Percentiles rank a stretch among this genome's conserved stretches.
phyloP scores from a whole-genome alignment of 805 yeast genomes.

The Priceomyces melissophilus region DNA sequence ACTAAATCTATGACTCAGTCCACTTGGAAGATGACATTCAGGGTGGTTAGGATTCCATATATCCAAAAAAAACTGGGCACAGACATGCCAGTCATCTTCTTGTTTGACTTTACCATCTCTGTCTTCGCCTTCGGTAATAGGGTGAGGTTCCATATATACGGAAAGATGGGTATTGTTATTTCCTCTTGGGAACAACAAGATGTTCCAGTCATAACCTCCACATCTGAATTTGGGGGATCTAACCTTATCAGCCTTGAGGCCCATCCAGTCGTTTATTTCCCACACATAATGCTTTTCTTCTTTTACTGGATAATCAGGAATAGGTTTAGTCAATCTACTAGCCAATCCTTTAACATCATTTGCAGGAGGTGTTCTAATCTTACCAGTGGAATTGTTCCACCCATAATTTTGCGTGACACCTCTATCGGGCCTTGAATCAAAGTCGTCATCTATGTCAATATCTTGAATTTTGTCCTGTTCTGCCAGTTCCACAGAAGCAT shows the following conservation, averaged over 20 bases:
- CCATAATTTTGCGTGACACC: slow-evolving; percentile 2
- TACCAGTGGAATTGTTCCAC: slow-evolving; percentile 1
- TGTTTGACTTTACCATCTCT: slow-evolving; percentile 15
- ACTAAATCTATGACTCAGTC: slow-evolving; percentile 76
- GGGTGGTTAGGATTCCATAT: slow-evolving; percentile 80
- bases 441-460: slow-evolving; percentile 8
- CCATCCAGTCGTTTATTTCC: slow-evolving; percentile 50
- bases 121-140: slow-evolving; percentile 27
- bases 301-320: slow-evolving; percentile 37
- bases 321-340: slow-evolving; percentile 31
- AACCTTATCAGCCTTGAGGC: slow-evolving; percentile 40
- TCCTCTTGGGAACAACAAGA: slow-evolving; percentile 77
- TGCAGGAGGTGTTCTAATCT: slow-evolving; percentile 22
- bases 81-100: slow-evolving; percentile 73
- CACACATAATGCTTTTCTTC: slow-evolving; percentile 41
- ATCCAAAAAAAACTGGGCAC: slow-evolving; percentile 86
- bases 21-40: slow-evolving; percentile 52
- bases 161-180: slow-evolving; percentile 58
- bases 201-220: slow-evolving; percentile 65
- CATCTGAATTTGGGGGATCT: slow-evolving; percentile 47
- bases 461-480: slow-evolving; percentile 8
- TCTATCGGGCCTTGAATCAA: neutral
- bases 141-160: slow-evolving; percentile 76
- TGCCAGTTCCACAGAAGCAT: slow-evolving; percentile 1
- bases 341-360: slow-evolving; percentile 27